Percentiles rank a stretch among this genome's conserved stretches.
Evolutionary conservation across 345 rosid genomes (phyloP).

Genomic region (Stellera chamaejasme): DNA sequence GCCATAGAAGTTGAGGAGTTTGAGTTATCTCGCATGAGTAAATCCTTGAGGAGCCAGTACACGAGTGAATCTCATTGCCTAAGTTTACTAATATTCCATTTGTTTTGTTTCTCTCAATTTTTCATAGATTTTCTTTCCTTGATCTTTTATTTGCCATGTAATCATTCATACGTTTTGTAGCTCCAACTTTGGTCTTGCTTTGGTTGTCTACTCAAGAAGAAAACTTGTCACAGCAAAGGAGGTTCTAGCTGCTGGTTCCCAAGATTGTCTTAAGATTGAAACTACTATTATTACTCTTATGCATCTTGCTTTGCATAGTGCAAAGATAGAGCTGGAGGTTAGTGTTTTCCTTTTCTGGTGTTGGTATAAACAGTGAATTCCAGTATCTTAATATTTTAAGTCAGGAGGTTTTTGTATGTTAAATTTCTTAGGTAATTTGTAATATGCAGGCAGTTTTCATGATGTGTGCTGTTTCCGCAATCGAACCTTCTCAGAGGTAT

Average conservation of each 20-base stretch:
- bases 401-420: not conserved
- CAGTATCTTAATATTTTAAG: not conserved
- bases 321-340: conserved; percentile 82
- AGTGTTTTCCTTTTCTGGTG: conserved; percentile 7
- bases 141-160: not conserved
- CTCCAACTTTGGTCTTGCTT: conserved; percentile 60
- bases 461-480: conserved; percentile 73
- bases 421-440: conserved; percentile 4
- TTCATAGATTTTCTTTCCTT: conserved; percentile 4
- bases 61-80: no score
- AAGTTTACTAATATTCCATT: no score
- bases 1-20: no score
- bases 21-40: no score
- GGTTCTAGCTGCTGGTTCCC: conserved; percentile 71
- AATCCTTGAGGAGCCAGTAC: no score
- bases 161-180: conserved; percentile 27
- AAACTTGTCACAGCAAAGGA: conserved; percentile 63
- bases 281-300: conserved; percentile 68
- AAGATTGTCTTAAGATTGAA: conserved; percentile 58
- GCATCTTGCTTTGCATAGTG: conserved; percentile 90
- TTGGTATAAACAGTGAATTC: conserved; percentile 8
- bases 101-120: no score
- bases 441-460: conserved; percentile 79
- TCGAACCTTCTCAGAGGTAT: conserved; percentile 79
- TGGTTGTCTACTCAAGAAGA: conserved; percentile 60